Evolutionary conservation across 2,329 filamentous ascomycete species (phyloP), one percentile per base, ranked within the genome.

Genomic region (Penicillium sp.): DNA sequence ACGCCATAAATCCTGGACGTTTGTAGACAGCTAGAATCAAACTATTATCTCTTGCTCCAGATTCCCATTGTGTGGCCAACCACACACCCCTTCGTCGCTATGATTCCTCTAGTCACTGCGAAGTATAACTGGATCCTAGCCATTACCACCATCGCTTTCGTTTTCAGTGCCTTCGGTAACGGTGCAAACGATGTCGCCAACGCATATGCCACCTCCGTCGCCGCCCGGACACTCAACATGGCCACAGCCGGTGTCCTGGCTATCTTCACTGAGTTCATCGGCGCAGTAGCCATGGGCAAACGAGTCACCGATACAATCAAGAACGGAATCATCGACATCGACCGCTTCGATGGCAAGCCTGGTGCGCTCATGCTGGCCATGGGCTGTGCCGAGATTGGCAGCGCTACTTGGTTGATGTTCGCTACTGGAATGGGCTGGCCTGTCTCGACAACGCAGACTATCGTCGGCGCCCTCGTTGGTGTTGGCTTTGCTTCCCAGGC

Each of bases 181-280:
- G 67, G 67, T 19, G 67, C 67, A 43, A 69, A 69, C 57, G 80
- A 82, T 79, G 79, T 82, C 57, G 79, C 80, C 69, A 83, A 82
- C 66, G 75, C 80, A 0, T 83, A 81, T 69, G 81, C 81, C 30
- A 80, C 78, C 19, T 78, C 75, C 3, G 78, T 83, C 33, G 79
- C 79, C 14, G 80, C 80, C 4, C 71, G 75, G 26, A 80, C 79
- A 36, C 73, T 83, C 62, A 78, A 78, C 37, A 81, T 82, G 78
- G 72, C 75, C 47, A 78, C 81, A 65, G 80, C 75, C 63, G 80
- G 80, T 59, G 64, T 82, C 25, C 67, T 83, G 19, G 75, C 79
- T 50, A 72, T 76, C 26, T 60, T 76, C 56, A 82, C 80, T 17
- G 80, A 83, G 62, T 78, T 83, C 61, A 67, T 80, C 12, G 80